Evolutionary conservation across 2,329 filamentous ascomycete genomes (phyloP).

Genomic region (Coniochaeta sp.): DNA sequence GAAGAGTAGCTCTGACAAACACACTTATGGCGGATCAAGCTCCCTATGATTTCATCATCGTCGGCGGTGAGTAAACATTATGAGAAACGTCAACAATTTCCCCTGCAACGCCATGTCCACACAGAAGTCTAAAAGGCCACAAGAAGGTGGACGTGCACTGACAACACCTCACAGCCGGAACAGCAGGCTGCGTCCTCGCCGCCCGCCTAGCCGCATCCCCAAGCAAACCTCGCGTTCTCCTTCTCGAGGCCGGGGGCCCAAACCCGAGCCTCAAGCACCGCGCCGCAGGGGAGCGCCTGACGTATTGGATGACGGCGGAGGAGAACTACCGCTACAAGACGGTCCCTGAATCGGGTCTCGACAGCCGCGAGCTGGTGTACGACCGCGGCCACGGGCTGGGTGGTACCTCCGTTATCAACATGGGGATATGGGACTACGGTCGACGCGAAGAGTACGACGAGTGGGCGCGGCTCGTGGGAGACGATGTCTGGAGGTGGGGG

Average conservation of each 20-base stretch:
- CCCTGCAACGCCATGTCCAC: too few species aligned
- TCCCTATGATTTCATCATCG: too few species aligned
- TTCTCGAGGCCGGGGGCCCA: neutral
- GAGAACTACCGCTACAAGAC: neutral
- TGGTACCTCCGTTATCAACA: slow-evolving; percentile 38
- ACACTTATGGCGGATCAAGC: too few species aligned
- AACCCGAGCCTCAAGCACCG: neutral
- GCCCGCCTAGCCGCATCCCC: neutral
- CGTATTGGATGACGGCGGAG: neutral
- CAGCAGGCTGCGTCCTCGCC: too few species aligned
- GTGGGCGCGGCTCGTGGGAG: slow-evolving; percentile 43
- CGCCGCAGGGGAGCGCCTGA: neutral
- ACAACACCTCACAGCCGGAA: too few species aligned
- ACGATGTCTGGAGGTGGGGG: slow-evolving; percentile 44
- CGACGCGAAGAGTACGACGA: slow-evolving; percentile 47
- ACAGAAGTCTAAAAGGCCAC: too few species aligned
- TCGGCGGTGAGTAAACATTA: too few species aligned
- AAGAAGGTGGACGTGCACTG: too few species aligned
- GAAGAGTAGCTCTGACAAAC: too few species aligned
- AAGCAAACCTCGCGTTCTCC: neutral
- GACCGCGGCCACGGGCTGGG: slow-evolving; percentile 34
- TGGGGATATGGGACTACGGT: slow-evolving; percentile 39
- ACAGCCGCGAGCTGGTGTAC: slow-evolving; percentile 19
- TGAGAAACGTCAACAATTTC: too few species aligned
- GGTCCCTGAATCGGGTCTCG: neutral